Percentiles rank a stretch among this genome's conserved stretches.
Evolutionary conservation across 306 rosid genomes (phyloP).

Genomic region (Hippophae tibetana): DNA sequence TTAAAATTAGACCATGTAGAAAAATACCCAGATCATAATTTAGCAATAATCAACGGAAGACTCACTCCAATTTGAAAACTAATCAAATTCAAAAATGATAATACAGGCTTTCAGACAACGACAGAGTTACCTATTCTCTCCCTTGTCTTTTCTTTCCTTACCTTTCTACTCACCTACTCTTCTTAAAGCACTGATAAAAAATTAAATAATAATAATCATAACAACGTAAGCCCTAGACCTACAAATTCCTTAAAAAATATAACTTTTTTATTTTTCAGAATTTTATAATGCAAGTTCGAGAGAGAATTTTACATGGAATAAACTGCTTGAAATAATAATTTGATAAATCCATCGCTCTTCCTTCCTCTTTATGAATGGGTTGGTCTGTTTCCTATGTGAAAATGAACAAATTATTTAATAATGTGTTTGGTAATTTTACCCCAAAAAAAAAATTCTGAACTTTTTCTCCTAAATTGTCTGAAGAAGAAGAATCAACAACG

Average conservation of each 20-base stretch:
- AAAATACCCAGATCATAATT: too few relatives aligned
- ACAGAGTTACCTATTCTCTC: neutral
- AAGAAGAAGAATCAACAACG: slow-evolving; percentile 1
- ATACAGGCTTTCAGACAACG: slow-evolving; percentile 25
- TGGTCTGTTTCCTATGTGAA: slow-evolving; percentile 16
- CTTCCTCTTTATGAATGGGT: slow-evolving; percentile 6
- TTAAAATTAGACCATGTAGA: too few relatives aligned
- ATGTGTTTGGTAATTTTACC: too few relatives aligned
- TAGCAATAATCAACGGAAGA: too few relatives aligned
- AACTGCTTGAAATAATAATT: slow-evolving; percentile 8
- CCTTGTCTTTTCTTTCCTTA: neutral
- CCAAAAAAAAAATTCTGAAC: neutral
- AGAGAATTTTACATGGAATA: slow-evolving; percentile 14
- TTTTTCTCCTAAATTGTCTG: neutral
- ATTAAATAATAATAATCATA: slow-evolving; percentile 17
- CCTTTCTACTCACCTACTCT: slow-evolving; percentile 19
- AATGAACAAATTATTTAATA: neutral
- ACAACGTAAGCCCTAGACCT: slow-evolving; percentile 10
- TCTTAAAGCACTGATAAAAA: slow-evolving; percentile 20
- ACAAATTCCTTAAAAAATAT: slow-evolving; percentile 7
- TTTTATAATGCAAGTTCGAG: neutral
- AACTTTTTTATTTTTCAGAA: neutral
- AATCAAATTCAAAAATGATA: neutral
- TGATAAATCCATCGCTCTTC: slow-evolving; percentile 7
- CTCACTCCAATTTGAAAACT: slow-evolving; percentile 10